Conservation (phyloP, 192 early-diverging fungal species). For the Spinellus fusiger region DNA sequence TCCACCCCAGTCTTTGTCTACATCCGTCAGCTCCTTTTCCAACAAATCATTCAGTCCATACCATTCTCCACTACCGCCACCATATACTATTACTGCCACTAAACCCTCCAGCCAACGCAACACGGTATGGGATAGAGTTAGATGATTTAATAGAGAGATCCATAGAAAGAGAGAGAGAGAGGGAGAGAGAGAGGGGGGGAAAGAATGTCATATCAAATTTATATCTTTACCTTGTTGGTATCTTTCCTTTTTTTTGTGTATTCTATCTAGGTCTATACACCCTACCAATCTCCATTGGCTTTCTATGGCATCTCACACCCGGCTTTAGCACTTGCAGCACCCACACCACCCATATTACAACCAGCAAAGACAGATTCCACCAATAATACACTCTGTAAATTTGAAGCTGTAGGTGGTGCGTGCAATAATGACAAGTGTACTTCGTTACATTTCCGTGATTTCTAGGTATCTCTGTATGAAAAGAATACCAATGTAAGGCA, state of each 20-base stretch:
- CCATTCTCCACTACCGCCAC: no score
- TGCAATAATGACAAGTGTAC: not conserved
- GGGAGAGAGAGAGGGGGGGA: no score
- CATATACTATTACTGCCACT: no score
- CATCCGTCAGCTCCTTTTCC: no score
- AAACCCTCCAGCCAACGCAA: no score
- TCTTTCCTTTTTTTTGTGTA: not conserved
- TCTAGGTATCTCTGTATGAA: no score
- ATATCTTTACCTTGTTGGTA: not conserved
- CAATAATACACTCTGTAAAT: not conserved
- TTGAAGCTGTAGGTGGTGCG: not conserved
- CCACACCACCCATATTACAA: not conserved
- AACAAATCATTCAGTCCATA: no score
- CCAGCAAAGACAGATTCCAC: not conserved
- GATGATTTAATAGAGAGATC: no score
- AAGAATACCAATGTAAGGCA: no score
- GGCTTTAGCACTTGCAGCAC: not conserved
- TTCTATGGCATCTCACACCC: not conserved
- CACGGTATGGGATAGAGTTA: no score
- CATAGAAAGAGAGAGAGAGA: no score
- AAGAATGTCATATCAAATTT: not conserved
- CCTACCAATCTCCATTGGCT: not conserved
- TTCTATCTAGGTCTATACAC: not conserved
- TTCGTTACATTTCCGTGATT: not conserved
- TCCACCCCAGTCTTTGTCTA: no score